Conservation (phyloP, 495 filamentous ascomycete genomes). For the Astrocystis sublimbata region DNA sequence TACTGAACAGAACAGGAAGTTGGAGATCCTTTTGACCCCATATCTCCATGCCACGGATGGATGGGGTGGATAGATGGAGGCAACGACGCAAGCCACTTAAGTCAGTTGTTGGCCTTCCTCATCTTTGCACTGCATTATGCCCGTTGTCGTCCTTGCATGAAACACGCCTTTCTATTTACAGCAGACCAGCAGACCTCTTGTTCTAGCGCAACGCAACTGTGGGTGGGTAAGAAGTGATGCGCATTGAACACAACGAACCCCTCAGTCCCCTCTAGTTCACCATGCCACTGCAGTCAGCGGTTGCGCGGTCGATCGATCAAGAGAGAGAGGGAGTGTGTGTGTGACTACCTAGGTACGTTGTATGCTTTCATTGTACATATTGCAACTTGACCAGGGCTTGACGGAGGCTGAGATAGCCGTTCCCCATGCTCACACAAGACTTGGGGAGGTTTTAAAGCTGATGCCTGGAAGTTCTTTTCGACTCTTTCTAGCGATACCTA, state of each 20-base stretch:
- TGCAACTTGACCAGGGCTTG: background rate
- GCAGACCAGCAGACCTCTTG: too few relatives aligned
- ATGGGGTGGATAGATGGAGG: background rate
- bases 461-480: background rate
- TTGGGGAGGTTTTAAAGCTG: background rate
- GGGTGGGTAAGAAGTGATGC: too few relatives aligned
- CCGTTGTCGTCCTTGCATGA: background rate
- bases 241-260: background rate
- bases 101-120: background rate
- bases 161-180: slow-evolving; percentile 5
- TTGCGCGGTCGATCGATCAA: too few relatives aligned
- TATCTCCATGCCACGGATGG: too few relatives aligned
- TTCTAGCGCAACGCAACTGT: background rate
- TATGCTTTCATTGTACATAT: too few relatives aligned
- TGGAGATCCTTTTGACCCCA: slow-evolving; percentile 2
- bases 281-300: too few relatives aligned
- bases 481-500: background rate
- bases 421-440: background rate
- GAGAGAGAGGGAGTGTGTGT: too few relatives aligned
- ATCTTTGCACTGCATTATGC: background rate
- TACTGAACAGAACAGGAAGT: slow-evolving; percentile 13
- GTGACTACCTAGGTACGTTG: too few relatives aligned
- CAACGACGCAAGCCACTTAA: background rate
- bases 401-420: background rate
- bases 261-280: background rate